Percentiles rank a stretch among this genome's conserved stretches.
phyloP scores from a whole-genome alignment of 352 stramenopile species.

The Pythium phragmitis region DNA sequence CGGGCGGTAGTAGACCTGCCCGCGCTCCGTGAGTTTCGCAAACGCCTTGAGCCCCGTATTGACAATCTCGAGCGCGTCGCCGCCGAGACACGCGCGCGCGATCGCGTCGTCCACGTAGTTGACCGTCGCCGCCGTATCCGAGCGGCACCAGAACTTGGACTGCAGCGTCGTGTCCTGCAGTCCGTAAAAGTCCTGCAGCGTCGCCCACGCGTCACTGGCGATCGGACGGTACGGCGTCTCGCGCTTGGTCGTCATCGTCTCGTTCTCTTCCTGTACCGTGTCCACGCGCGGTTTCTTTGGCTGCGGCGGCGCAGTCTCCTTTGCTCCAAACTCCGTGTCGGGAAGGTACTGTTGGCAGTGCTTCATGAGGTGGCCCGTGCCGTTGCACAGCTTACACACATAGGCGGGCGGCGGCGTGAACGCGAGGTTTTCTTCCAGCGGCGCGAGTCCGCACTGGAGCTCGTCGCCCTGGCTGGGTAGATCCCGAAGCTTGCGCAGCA shows the following conservation, averaged over 20 bases:
- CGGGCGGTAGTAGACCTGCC: slow-evolving; percentile 80
- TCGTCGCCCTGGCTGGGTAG: slow-evolving; percentile 47
- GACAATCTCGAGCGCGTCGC: slow-evolving; percentile 86
- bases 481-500: slow-evolving; percentile 86
- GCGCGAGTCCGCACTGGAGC: slow-evolving; percentile 27
- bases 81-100: slow-evolving; percentile 53
- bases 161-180: slow-evolving; percentile 44
- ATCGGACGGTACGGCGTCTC: slow-evolving; percentile 77
- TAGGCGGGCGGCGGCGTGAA: slow-evolving; percentile 54
- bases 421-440: slow-evolving; percentile 45
- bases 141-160: slow-evolving; percentile 71
- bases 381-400: slow-evolving; percentile 72
- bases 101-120: slow-evolving; percentile 83
- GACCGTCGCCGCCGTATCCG: slow-evolving; percentile 67
- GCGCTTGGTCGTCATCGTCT: slow-evolving; percentile 32
- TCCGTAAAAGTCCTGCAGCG: slow-evolving; percentile 64
- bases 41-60: slow-evolving; percentile 92
- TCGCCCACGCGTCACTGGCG: slow-evolving; percentile 56
- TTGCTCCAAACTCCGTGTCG: slow-evolving; percentile 33
- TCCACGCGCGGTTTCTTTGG: slow-evolving; percentile 51
- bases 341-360: slow-evolving; percentile 60
- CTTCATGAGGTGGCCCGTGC: slow-evolving; percentile 76
- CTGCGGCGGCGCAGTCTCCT: slow-evolving; percentile 5
- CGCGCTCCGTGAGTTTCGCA: slow-evolving; percentile 65
- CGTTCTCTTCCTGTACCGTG: slow-evolving; percentile 9